Evolutionary conservation across 2,329 filamentous ascomycete species (phyloP), one percentile per base, ranked within the genome.

Genomic region (Colletotrichum euphorbiae): DNA sequence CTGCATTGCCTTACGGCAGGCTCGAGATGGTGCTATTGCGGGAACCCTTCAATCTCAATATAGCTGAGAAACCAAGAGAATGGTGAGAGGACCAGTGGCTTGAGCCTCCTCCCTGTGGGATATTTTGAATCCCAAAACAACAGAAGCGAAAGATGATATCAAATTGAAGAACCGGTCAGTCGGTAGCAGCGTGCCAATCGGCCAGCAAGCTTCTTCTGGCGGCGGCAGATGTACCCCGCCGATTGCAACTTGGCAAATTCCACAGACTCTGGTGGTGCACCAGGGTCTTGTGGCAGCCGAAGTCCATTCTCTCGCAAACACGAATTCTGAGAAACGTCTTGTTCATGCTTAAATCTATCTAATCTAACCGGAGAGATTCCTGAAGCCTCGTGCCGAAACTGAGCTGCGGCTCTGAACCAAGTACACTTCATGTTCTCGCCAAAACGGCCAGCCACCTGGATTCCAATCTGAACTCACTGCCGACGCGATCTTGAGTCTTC

Each of bases 1-100:
- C 66, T 69, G 66, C 61, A 43, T 64, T 54, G 24, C 51, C 33
- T 6, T 31, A 38, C 60, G 43, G 28, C 21, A 11, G 8, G 28
- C 24, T 17, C 11, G 4, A 54, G 51, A 42, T 33, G 59, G 38
- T 43, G 28, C 51, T 50, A 24, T 45, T 33, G 9, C 28, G 36
- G n/a, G n/a, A 12, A 19, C 9, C 48, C 42, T 9, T 52, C 21
- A 36, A n/a, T n/a, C 33, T 50, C n/a, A 40, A 19, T 17, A 42
- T 45, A 57, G 59, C 33, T 63, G 43, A 57, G 31, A 52, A 33
- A 21, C 43, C 21, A 17, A 12, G 31, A 36, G 12, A 31, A 12
- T 50, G 12, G 40, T 42, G 52, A 38, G 51, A 46, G 50, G 33
- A 21, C 31, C 28, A 19, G 28, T 33, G 55, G 38, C 31, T 58